Evolutionary conservation across 1,284 basidiomycete species (phyloP).

Genomic region (Ceratobasidium papillatum): DNA sequence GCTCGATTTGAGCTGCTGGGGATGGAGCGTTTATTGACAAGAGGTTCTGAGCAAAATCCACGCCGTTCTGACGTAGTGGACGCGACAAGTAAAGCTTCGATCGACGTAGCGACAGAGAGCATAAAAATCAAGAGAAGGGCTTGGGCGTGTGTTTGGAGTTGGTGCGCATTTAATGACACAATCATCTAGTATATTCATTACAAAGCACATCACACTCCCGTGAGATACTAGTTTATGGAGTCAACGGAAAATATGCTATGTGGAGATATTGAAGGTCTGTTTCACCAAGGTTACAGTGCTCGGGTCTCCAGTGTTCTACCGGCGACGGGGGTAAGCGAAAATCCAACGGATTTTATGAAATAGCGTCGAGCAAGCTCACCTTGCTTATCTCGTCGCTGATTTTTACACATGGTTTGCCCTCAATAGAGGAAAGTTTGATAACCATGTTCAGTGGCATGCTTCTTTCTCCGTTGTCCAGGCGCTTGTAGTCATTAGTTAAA

Average conservation of each 20-base stretch:
- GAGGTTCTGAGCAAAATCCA: too few species aligned
- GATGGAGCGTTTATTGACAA: too few species aligned
- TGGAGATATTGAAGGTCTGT: conserved; percentile 46
- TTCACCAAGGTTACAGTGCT: conserved; percentile 51
- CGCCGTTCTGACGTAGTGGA: too few species aligned
- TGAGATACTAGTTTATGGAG: too few species aligned
- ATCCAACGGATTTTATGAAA: neutral
- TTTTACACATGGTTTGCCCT: conserved; percentile 83
- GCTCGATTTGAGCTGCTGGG: too few species aligned
- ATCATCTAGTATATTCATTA: too few species aligned
- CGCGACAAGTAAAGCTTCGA: too few species aligned
- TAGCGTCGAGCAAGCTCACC: conserved; percentile 56
- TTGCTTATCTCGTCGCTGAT: conserved; percentile 91
- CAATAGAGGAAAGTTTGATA: conserved; percentile 83
- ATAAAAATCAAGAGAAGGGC: too few species aligned
- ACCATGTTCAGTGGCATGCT: conserved; percentile 92
- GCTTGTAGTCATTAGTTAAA: conserved; percentile 86
- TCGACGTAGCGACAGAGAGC: too few species aligned
- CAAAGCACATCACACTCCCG: too few species aligned
- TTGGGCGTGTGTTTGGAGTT: too few species aligned
- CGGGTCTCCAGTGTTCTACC: conserved; percentile 52
- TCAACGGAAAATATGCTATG: neutral
- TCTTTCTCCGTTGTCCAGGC: conserved; percentile 65
- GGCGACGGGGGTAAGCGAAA: neutral
- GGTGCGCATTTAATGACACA: too few species aligned